Base-by-base conservation (phyloP, 2,329 filamentous ascomycete genomes). In the Cytospora leucostoma region DNA sequence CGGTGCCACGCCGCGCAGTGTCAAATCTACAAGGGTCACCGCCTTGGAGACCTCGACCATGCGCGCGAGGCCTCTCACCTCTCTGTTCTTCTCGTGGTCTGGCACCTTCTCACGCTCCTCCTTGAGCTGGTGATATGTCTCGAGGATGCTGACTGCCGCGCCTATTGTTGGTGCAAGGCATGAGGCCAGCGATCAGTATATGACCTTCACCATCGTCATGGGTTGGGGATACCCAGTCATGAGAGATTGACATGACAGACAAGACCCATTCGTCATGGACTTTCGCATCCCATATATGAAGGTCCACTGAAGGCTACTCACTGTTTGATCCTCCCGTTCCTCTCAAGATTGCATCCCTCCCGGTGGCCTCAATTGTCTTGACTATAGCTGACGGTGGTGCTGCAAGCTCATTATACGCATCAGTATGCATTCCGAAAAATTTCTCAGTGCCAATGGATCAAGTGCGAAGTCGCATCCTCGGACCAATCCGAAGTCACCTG, bases 81-180 rank as follows among this genome's bases (percentile, higher is more conserved):
- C 78, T 56, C 84, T 72, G 64, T 76, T 71, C 54, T 74, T 74
- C 59, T 70, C 70, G 63, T 70, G 71, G 61, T 71, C 72, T 56
- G 68, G 67, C 56, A 70, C 64, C 49, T 52, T 56, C 62, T 68
- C 67, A 27, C 68, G 55, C 66, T 70, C 59, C 70, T 71, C 66
- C 70, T 66, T 75, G 44, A 87, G 84, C 72, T 92, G 88, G 70
- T 79, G 72, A 69, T 83, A 87, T 62, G 92, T 96, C 80, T 99
- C 95, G 65, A 99, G 86, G 72, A 99, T 98, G 77, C 93, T 97
- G 51, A 99, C 95, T 52, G 94, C 92, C 35, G 93, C 91, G 73
- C 86, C 90, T 86, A 68, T 35, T 56, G 40, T 54, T 59, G 52
- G 62, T 52, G 21, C 32, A 34, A 58, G 58, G 38, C 27, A 52